A percentile compares a stretch with the other conserved stretches of the same genome.
Evolutionary conservation across 108 stramenopile genomes (phyloP).

Genomic region (Nitzschia inconspicua): DNA sequence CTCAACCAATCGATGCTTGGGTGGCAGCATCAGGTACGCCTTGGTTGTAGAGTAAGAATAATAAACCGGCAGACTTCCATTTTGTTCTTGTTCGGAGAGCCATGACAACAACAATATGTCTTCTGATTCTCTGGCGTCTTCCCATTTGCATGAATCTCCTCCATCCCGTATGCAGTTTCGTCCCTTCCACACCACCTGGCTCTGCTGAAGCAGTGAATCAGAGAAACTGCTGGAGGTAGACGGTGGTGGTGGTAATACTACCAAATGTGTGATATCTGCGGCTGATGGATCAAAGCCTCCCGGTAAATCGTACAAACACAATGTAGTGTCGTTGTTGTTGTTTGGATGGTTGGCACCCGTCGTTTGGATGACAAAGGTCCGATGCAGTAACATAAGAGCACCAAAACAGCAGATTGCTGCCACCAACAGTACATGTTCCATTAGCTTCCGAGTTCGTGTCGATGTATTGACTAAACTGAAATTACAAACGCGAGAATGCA

Average conservation of each 20-base stretch:
- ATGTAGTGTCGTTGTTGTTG: conserved; percentile 2
- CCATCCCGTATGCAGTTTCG: neutral
- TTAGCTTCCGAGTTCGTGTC: conserved; percentile 29
- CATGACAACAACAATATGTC: too few relatives aligned
- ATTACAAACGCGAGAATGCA: conserved; percentile 58
- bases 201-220: neutral
- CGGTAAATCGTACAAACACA: conserved; percentile 1
- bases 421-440: conserved; percentile 55
- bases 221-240: neutral
- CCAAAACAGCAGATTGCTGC: conserved; percentile 59
- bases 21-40: conserved; percentile 57
- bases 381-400: conserved; percentile 48
- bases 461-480: conserved; percentile 51
- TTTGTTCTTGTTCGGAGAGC: neutral
- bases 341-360: neutral
- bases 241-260: conserved; percentile 10
- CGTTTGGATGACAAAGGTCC: conserved; percentile 54
- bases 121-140: too few relatives aligned
- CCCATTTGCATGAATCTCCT: neutral
- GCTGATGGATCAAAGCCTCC: conserved; percentile 16
- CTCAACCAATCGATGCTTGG: conserved; percentile 22
- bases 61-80: neutral
- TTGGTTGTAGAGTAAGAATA: conserved; percentile 63
- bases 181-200: conserved; percentile 6
- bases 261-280: conserved; percentile 56